Conservation (phyloP, 2,329 filamentous ascomycete species). For the Fusarium sublunatum region DNA sequence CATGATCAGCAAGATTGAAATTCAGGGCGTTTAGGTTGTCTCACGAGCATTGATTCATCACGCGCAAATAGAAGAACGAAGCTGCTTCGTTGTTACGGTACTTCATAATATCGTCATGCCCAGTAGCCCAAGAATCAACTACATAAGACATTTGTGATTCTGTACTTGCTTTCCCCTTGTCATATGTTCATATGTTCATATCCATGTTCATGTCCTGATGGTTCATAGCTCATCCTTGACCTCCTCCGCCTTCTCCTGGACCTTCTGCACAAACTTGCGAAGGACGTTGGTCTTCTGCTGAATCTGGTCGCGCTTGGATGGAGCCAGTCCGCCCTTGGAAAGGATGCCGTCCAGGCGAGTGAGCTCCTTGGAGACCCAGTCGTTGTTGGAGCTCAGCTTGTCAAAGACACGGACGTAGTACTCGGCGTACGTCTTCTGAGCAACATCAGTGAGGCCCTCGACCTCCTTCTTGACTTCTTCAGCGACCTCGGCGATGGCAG, state of each 20-base stretch:
- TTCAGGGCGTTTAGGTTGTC: constrained; percentile 32
- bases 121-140: constrained; percentile 35
- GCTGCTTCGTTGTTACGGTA: constrained; percentile 16
- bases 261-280: constrained; percentile 75
- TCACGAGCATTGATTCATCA: constrained; percentile 26
- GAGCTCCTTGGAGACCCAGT: constrained; percentile 87
- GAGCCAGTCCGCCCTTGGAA: constrained; percentile 85
- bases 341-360: constrained; percentile 82
- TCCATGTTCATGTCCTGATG: constrained; percentile 9
- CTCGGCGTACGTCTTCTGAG: constrained; percentile 81
- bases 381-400: constrained; percentile 82
- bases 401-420: constrained; percentile 95
- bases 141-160: constrained; percentile 31
- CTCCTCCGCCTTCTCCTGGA: constrained; percentile 71
- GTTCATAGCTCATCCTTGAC: constrained; percentile 56
- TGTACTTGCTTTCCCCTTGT: constrained; percentile 22
- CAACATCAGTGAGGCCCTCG: constrained; percentile 69
- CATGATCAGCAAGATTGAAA: constrained; percentile 1
- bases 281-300: constrained; percentile 89
- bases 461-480: constrained; percentile 79
- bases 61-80: constrained; percentile 14
- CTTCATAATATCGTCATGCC: constrained; percentile 35
- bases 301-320: constrained; percentile 89
- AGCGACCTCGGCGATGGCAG: constrained; percentile 70
- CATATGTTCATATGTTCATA: constrained; percentile 3